These are phyloP conservation scores for Pyricularia grisea DNA, from an alignment of 2,329 filamentous ascomycete genomes.

Conservation along the genomic window DNA sequence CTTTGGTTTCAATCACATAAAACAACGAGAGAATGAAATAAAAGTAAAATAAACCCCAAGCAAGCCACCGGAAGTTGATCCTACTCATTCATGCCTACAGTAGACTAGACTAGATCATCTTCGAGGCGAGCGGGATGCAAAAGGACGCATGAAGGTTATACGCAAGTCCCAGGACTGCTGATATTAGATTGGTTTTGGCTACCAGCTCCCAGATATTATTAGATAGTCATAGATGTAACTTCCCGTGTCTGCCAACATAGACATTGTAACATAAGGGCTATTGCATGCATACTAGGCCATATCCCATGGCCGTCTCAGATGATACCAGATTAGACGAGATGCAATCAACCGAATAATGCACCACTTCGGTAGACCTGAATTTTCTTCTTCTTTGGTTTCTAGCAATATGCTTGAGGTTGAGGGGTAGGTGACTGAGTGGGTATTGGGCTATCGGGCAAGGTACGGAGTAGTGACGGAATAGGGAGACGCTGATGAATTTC, in stretches of 20 bases:
- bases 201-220: too few relatives aligned
- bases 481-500: too few relatives aligned
- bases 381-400: too few relatives aligned
- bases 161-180: too few relatives aligned
- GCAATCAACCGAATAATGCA: background rate
- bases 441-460: too few relatives aligned
- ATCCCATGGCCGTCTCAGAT: too few relatives aligned
- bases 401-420: background rate
- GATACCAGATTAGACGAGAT: background rate
- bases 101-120: background rate
- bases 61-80: background rate
- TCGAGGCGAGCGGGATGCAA: background rate
- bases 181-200: too few relatives aligned
- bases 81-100: background rate
- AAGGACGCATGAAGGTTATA: background rate
- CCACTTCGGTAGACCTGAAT: background rate
- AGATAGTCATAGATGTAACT: too few relatives aligned
- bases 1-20: background rate
- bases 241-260: too few relatives aligned
- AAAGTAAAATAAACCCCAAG: background rate
- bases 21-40: background rate
- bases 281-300: too few relatives aligned
- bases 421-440: background rate
- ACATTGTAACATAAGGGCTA: too few relatives aligned
- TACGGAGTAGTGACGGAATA: too few relatives aligned